Evolutionary conservation across 805 yeast genomes (phyloP), one percentile per base, ranked within the genome.

Genomic region (Yarrowia yakushimensis): DNA sequence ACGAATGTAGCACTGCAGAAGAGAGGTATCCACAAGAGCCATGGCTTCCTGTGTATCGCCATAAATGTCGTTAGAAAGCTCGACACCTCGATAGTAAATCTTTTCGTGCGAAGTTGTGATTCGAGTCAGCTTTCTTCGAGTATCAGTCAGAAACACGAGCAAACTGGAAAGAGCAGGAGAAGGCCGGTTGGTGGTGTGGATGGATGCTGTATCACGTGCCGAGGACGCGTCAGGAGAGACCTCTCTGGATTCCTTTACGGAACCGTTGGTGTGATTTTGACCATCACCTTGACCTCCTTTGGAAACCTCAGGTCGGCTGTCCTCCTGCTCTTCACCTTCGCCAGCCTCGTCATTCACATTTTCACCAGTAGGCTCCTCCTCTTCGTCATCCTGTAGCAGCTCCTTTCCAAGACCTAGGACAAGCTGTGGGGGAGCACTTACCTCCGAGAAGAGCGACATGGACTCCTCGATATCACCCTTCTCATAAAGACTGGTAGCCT

Each of bases 1-100:
- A n/a, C 83, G 70, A 63, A 84, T 77, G 70, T 94, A 93, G 64
- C 94, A 83, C 59, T 83, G 78, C 68, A 93, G 90, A 18, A 94
- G 77, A 0, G 90, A 79, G 0, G 96, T 87, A 69, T 93, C 99
- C 1, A 94, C 81, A 1, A 81, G 64, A 5, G 69, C 69, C 0
- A 82, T 80, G 9, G 75, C 69, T 1, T 71, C 69, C 4, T 67
- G 66, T 13, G 73, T 66, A 28, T 77, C 74, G 4, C 74, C 72
- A 64, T 69, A 67, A 46, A 67, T 60, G 23, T 65, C 69, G 52
- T 66, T 63, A 2, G 74, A 65, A 1, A 69, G 67, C 36, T 69
- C 67, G 30, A 63, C 62, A 9, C 71, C 72, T 6, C 65, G 65
- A 41, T 48, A 67, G 27, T 52, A 31, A 6, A 67, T 62, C 15